These are phyloP conservation scores for Euphorbia peplus DNA, from an alignment of 345 rosid genomes.

Conservation along the genomic window DNA sequence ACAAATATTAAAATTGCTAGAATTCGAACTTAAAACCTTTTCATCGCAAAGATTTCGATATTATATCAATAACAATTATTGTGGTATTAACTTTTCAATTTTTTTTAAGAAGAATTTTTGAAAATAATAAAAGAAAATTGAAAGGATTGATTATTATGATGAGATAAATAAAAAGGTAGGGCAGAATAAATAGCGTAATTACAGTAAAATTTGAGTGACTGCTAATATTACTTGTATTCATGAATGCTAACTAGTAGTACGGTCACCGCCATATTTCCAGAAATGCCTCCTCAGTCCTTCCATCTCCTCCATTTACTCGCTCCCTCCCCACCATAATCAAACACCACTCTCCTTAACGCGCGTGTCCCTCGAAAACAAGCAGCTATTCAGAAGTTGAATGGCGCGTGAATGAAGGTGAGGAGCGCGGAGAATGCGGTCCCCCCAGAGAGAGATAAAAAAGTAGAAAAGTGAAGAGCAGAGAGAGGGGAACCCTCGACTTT, in stretches of 20 bases:
- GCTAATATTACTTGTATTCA: too few relatives aligned
- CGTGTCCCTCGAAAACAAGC: neutral
- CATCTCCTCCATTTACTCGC: neutral
- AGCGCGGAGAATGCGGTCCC: neutral
- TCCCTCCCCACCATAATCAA: neutral
- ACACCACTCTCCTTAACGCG: neutral
- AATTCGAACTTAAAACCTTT: too few relatives aligned
- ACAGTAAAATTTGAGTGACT: neutral
- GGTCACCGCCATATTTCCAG: neutral
- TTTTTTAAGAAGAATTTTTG: too few relatives aligned
- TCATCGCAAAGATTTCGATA: too few relatives aligned
- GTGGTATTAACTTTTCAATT: too few relatives aligned
- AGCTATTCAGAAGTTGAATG: too few relatives aligned
- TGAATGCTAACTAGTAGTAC: neutral
- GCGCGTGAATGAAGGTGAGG: neutral
- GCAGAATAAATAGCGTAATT: too few relatives aligned
- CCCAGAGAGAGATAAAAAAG: slow-evolving; percentile 19
- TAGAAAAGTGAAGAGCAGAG: slow-evolving; percentile 13
- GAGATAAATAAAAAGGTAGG: neutral
- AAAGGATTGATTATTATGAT: too few relatives aligned
- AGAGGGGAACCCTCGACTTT: slow-evolving; percentile 55
- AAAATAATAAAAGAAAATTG: too few relatives aligned
- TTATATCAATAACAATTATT: too few relatives aligned
- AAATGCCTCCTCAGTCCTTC: neutral
- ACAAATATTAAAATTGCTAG: too few relatives aligned